Base-by-base conservation (phyloP, 257 asterid species). In the Paulownia fortunei region DNA sequence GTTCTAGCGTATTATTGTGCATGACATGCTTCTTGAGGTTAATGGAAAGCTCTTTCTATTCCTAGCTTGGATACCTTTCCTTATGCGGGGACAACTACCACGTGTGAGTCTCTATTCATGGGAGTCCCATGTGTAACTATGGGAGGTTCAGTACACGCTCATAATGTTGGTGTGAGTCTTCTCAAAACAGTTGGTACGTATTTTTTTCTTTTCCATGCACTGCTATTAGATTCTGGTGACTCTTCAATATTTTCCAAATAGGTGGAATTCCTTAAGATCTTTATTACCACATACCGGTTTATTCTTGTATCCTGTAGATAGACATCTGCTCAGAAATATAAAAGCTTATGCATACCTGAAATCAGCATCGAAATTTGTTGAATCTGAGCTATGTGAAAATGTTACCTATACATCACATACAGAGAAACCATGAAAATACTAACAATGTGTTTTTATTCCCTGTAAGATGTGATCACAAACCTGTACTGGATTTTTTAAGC, bases 121-220 rank as follows among this genome's bases (percentile, higher is more conserved):
- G 99, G 99, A 80, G 99, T 96, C 69, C 99, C 99, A 44, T 96
- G 99, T 70, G 88, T 96, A 87, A 91, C 98, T 41, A 93, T 96
- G 99, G 89, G 88, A 86, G 99, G 99, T 80, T 81, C 84, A 18
- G 96, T 96, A 6, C 99, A 96, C 36, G 99, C 99, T 55, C 97
- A 96, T 82, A 96, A 96, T 83, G 99, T 96, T 81, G 98, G 99
- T 6, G 97, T 89, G 80, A 87, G 93, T 87, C 94, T 96, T 77
- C 95, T 96, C 70, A 86, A 82, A 34, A 86, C 97, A 58, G 96
- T 96, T 64, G 98, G 99, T 92, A 89, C 65, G 97, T 79, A 46
- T 24, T 58, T 46, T 67, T 41, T 66, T 79, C 19, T 16, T 36
- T 32, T 24, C 9, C 42, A 2, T 51, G 55, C 66, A 36, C 10